Percentiles rank a stretch among this genome's conserved stretches.
Evolutionary conservation across 257 asterid genomes (phyloP).

Genomic region (Jacaranda mimosifolia): DNA sequence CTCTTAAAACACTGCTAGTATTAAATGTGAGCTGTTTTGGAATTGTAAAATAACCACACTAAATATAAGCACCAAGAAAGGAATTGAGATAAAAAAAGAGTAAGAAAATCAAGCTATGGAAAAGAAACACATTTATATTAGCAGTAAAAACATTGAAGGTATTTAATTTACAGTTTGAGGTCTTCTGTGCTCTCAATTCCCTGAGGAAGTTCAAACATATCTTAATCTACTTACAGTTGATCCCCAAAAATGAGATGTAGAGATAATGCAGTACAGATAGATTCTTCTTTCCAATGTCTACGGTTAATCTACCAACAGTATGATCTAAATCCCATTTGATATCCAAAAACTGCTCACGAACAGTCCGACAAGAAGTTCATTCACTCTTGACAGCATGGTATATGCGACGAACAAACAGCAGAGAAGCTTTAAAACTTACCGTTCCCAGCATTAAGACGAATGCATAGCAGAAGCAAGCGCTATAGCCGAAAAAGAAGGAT

Average conservation of each 20-base stretch:
- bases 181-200: background rate
- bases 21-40: no score
- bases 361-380: constrained; percentile 38
- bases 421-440: constrained; percentile 66
- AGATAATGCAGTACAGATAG: constrained; percentile 10
- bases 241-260: background rate
- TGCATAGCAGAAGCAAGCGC: constrained; percentile 72
- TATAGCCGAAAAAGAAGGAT: constrained; percentile 72
- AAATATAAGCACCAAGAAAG: no score
- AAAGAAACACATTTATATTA: no score
- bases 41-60: no score
- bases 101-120: no score
- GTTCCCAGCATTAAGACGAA: constrained; percentile 83
- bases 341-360: no score
- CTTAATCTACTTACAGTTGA: background rate
- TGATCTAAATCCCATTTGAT: background rate
- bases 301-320: constrained; percentile 11
- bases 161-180: no score
- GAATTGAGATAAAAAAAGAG: no score
- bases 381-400: constrained; percentile 76
- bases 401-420: constrained; percentile 65
- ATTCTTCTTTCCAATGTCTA: constrained; percentile 5
- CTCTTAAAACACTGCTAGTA: no score
- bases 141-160: no score
- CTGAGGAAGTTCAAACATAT: background rate